phyloP scores from a whole-genome alignment of 2,329 filamentous ascomycete species.

The Trichoderma simmonsii region DNA sequence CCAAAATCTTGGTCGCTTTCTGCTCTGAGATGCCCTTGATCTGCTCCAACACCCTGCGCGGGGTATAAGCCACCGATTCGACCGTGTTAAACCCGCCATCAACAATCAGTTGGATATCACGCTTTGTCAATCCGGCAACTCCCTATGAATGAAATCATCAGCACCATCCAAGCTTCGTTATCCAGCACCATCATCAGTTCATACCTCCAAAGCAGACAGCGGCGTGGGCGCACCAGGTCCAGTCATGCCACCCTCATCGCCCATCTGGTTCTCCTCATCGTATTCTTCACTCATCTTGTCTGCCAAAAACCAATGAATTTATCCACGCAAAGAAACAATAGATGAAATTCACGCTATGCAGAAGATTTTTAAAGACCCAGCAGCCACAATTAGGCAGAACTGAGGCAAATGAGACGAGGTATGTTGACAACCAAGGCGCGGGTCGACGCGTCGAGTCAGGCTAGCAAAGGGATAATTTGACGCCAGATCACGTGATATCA shows the following conservation, averaged over 20 bases:
- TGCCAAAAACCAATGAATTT: background rate
- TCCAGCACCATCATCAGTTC: conserved; percentile 23
- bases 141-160: conserved; percentile 54
- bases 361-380: background rate
- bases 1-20: conserved; percentile 87
- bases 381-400: conserved; percentile 10
- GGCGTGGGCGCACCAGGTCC: conserved; percentile 94
- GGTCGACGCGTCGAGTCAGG: conserved; percentile 33
- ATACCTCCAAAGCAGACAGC: conserved; percentile 78
- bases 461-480: conserved; percentile 28
- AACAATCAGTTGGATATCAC: conserved; percentile 89
- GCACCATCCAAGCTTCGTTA: background rate
- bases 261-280: conserved; percentile 63
- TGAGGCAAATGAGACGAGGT: conserved; percentile 21
- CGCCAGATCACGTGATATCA: conserved; percentile 39
- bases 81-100: conserved; percentile 95
- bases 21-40: conserved; percentile 98
- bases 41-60: conserved; percentile 79
- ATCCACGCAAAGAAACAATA: background rate
- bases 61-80: conserved; percentile 89
- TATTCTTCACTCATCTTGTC: conserved; percentile 51
- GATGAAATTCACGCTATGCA: background rate
- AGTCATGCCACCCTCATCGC: conserved; percentile 68
- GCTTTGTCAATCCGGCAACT: conserved; percentile 82
- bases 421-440: conserved; percentile 29